Base-by-base conservation (phyloP, 176 grass and related monocot genomes). In the Oryza brachyantha region DNA sequence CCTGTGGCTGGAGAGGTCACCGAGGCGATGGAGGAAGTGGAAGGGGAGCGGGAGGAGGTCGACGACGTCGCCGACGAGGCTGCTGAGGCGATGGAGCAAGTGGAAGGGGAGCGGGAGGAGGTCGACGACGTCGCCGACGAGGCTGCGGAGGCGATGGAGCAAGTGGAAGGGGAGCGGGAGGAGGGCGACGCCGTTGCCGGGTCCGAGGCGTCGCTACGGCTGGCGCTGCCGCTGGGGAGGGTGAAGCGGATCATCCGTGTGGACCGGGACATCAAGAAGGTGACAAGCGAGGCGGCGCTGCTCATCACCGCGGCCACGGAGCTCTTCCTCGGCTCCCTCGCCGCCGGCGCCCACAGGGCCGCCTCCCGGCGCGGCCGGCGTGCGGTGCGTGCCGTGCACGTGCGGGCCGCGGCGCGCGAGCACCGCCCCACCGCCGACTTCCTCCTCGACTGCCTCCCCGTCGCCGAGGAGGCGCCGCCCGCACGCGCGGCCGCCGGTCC, bases 221-320 rank as follows among this genome's bases (percentile, higher is more conserved):
- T 87, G 52, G 67, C 75, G 42, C 86, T 98, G 68, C 95, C 92
- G 24, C 21, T 85, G 61, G 89, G 92, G 19, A 92, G 88, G 77
- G 86, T 98, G 37, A 98, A 90, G 92, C 82, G 86, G 80, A 93
- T 98, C 73, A 81, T 98, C 52, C 86, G 91, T 66, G 82, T 98
- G 21, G 95, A 98, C 74, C 83, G 70, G 11, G 95, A 94, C 41
- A 93, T 98, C 65, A 90, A 73, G 64, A 98, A 93, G 90, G 85
- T 92, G 70, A 98, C 82, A 21, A 71, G 29, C 73, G 95, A 98
- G 79, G 95, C 92, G 40, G 64, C 85, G 50, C 65, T 91, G 27
- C 90, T 93, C 83, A 70, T 98, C 70, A 69, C 95, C 73, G 76
- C 89, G 52, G 85, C 92, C 61, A 82, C 95, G 50, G 92, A 98